Percentiles rank a stretch among this genome's conserved stretches.
These are phyloP conservation scores for Ramaria rubella DNA, from an alignment of 768 basidiomycete genomes.

Conservation along the genomic window DNA sequence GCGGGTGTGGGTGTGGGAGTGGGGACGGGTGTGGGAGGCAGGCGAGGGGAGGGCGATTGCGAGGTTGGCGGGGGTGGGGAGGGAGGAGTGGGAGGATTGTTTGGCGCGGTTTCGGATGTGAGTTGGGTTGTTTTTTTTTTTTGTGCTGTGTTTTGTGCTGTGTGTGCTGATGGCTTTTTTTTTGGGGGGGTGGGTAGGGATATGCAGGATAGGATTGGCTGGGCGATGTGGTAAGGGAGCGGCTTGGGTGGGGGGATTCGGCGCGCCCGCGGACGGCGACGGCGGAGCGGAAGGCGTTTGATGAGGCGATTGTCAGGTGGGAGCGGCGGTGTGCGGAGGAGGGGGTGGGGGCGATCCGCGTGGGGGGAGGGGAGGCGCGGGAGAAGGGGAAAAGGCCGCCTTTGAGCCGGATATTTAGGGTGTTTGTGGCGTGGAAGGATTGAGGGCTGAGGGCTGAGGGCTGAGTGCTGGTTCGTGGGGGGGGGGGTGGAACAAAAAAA, in stretches of 20 bases:
- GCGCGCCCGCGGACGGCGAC: conserved; percentile 33
- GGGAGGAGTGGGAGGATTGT: conserved; percentile 57
- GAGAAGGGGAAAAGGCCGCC: neutral
- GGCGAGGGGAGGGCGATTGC: too few species aligned
- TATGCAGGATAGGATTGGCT: conserved; percentile 55
- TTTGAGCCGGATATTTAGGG: conserved; percentile 47
- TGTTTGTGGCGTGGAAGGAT: conserved; percentile 55
- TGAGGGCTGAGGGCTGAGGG: conserved; percentile 13
- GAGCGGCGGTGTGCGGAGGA: conserved; percentile 27
- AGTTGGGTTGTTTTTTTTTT: conserved; percentile 23
- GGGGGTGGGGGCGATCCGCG: neutral
- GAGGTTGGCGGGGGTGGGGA: conserved; percentile 38
- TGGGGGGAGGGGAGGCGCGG: neutral
- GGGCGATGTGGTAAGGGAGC: conserved; percentile 37
- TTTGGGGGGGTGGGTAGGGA: conserved; percentile 44
- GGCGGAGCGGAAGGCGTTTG: conserved; percentile 49
- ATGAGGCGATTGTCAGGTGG: conserved; percentile 52
- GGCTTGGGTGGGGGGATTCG: conserved; percentile 43
- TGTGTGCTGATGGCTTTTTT: neutral
- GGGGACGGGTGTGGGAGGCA: too few species aligned
- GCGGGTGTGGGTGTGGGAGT: too few species aligned
- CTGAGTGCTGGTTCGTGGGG: too few species aligned
- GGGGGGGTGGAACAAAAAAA: too few species aligned
- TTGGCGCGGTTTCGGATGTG: conserved; percentile 56
- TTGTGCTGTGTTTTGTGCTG: neutral